phyloP scores from a whole-genome alignment of 2,329 filamentous ascomycete genomes.

The Arachnomyces sp. region DNA sequence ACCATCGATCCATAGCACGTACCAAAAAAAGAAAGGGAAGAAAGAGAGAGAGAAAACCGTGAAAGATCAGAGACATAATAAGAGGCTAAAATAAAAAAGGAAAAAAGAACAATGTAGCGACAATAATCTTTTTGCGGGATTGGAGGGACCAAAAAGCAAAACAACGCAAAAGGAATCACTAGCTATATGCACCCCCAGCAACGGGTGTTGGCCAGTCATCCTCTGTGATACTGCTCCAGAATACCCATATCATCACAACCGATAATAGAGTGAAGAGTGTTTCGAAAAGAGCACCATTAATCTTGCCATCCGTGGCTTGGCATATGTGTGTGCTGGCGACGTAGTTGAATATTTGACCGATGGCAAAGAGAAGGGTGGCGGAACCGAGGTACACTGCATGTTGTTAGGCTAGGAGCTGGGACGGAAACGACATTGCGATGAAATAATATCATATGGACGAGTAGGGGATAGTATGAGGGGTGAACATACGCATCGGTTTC shows the following conservation, averaged over 20 bases:
- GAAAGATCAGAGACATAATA: conserved; percentile 1
- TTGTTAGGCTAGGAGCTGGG: too few species aligned
- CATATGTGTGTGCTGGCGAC: conserved; percentile 88
- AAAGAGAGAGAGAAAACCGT: not conserved
- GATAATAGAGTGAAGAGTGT: conserved; percentile 84
- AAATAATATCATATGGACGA: too few species aligned
- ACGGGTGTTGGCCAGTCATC: conserved; percentile 79
- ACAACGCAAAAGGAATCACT: not conserved
- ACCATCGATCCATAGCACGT: not conserved
- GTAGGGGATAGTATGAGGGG: not conserved
- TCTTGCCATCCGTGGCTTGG: conserved; percentile 70
- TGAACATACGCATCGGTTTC: conserved; percentile 69
- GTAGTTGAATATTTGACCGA: conserved; percentile 95
- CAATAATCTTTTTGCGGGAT: too few species aligned
- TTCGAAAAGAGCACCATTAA: conserved; percentile 89
- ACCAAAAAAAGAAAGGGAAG: not conserved
- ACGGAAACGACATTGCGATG: not conserved
- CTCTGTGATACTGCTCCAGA: conserved; percentile 99
- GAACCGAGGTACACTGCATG: conserved; percentile 60
- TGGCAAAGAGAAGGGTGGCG: conserved; percentile 74
- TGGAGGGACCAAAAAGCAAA: not conserved
- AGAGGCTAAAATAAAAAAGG: not conserved
- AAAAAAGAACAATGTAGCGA: not conserved
- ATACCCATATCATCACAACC: conserved; percentile 79
- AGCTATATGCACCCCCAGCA: conserved; percentile 24